These are phyloP conservation scores for Handroanthus guayacan DNA, from an alignment of 257 asterid genomes.

Conservation along the genomic window DNA sequence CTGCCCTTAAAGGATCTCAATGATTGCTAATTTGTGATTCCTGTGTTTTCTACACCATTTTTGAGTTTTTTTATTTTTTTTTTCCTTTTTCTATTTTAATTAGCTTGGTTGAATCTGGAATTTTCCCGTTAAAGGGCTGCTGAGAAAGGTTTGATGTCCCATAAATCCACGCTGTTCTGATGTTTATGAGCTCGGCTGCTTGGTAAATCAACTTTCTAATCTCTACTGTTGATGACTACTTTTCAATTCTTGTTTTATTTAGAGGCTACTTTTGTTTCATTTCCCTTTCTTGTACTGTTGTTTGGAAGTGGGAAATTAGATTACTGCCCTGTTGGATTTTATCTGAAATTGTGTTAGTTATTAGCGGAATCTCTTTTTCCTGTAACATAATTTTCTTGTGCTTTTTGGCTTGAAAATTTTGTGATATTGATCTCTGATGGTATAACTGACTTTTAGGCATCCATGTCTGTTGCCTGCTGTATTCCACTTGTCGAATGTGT, in stretches of 20 bases:
- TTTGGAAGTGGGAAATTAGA: not conserved
- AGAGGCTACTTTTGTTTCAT: not conserved
- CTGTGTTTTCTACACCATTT: not conserved
- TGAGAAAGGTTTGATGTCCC: conserved; percentile 30
- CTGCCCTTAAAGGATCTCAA: not conserved
- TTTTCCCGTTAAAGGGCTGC: conserved; percentile 26
- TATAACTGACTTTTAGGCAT: conserved; percentile 50
- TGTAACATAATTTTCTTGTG: conserved; percentile 21
- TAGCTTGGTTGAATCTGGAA: conserved; percentile 29
- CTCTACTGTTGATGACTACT: conserved; percentile 6
- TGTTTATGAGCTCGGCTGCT: conserved; percentile 35
- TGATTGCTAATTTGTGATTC: not conserved
- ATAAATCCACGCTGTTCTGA: conserved; percentile 33
- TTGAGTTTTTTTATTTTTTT: not conserved
- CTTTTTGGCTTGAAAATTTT: not conserved
- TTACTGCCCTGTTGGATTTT: conserved; percentile 28
- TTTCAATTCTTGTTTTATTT: not conserved
- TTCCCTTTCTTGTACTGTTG: conserved; percentile 9
- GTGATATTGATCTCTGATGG: conserved; percentile 34
- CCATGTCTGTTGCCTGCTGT: conserved; percentile 94
- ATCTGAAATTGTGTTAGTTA: conserved; percentile 5
- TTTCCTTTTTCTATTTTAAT: conserved; percentile 16
- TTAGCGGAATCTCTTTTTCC: not conserved
- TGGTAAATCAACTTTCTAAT: conserved; percentile 33
- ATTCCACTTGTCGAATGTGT: conserved; percentile 92